Conservation (phyloP, 345 rosid species). For the Salix caprea region DNA sequence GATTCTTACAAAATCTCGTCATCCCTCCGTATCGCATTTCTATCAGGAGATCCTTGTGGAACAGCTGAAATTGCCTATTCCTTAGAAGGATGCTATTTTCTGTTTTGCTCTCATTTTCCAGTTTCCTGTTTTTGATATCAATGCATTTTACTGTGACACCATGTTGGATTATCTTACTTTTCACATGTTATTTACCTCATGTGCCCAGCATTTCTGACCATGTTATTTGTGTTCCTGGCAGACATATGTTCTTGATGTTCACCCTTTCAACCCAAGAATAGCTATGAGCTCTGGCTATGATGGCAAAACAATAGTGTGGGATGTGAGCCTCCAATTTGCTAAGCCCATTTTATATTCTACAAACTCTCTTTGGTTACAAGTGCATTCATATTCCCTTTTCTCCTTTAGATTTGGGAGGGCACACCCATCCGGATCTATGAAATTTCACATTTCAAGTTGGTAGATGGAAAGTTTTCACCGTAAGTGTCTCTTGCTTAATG, state of each 20-base stretch:
- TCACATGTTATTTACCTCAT: background rate
- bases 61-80: background rate
- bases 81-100: background rate
- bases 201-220: conserved; percentile 3
- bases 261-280: conserved; percentile 95
- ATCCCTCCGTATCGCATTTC: background rate
- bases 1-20: background rate
- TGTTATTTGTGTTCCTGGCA: conserved; percentile 37
- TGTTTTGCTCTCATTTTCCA: background rate
- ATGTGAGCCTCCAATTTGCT: conserved; percentile 64
- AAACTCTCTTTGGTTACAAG: conserved; percentile 12
- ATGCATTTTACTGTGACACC: background rate
- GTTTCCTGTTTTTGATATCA: background rate
- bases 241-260: conserved; percentile 98
- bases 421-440: conserved; percentile 79
- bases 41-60: background rate
- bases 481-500: conserved; percentile 36
- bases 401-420: conserved; percentile 95
- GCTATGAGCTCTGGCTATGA: conserved; percentile 99
- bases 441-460: conserved; percentile 87
- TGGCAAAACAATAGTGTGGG: conserved; percentile 95
- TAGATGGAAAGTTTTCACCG: conserved; percentile 99
- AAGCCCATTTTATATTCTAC: conserved; percentile 10
- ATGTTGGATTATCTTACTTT: conserved; percentile 9
- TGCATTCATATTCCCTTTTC: conserved; percentile 15